These are phyloP conservation scores for Aureobasidium sp. DNA, from an alignment of 2,329 filamentous ascomycete species.

Conservation along the genomic window DNA sequence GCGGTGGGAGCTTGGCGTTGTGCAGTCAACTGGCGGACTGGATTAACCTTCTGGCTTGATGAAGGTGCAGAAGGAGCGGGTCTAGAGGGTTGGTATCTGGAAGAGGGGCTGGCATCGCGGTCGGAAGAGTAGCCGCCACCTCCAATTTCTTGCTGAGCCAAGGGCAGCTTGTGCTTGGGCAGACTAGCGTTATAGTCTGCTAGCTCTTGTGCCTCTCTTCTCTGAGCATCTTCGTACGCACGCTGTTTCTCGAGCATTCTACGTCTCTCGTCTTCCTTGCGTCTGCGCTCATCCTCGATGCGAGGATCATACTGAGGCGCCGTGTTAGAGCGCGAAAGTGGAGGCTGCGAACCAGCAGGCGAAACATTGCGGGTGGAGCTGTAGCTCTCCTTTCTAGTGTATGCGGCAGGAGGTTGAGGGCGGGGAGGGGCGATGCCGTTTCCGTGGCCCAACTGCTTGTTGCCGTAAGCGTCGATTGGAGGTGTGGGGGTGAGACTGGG, in stretches of 20 bases:
- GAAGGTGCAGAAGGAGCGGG: conserved; percentile 55
- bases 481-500: conserved; percentile 62
- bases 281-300: conserved; percentile 33
- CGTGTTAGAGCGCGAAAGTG: conserved; percentile 21
- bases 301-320: conserved; percentile 27
- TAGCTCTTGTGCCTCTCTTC: conserved; percentile 62
- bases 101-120: conserved; percentile 41
- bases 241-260: conserved; percentile 32
- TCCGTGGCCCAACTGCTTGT: conserved; percentile 44
- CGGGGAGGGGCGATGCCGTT: conserved; percentile 43
- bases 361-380: conserved; percentile 12
- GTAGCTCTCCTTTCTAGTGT: conserved; percentile 41
- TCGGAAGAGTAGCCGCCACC: conserved; percentile 45
- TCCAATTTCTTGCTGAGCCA: conserved; percentile 86
- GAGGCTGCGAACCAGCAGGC: conserved; percentile 14
- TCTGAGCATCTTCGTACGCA: conserved; percentile 38
- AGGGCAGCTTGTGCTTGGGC: conserved; percentile 69
- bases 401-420: conserved; percentile 35
- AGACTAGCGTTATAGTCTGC: conserved; percentile 78
- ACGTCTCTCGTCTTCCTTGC: conserved; percentile 34
- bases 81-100: conserved; percentile 78
- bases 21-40: conserved; percentile 51
- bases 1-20: conserved; percentile 78
- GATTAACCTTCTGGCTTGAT: conserved; percentile 55
- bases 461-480: conserved; percentile 39